phyloP scores from a whole-genome alignment of 257 asterid genomes.

The Solanum tarijense region DNA sequence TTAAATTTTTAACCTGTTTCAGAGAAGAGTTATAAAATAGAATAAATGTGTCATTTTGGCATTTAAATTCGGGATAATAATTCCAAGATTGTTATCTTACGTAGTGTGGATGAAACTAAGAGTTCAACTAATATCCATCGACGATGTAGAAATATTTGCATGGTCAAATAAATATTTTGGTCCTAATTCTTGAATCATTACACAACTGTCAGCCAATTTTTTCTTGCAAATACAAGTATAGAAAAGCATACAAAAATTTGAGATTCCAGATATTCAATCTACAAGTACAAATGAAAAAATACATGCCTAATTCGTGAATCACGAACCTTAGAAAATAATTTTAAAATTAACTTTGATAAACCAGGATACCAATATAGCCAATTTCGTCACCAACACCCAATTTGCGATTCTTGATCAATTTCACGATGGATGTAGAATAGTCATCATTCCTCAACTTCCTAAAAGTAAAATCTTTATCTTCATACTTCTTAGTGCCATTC shows the following conservation, averaged over 20 bases:
- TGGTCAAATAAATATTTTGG: not conserved
- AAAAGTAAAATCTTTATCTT: not conserved
- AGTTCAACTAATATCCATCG: too few species aligned
- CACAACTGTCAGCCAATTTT: not conserved
- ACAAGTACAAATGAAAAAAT: too few species aligned
- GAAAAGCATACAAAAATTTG: not conserved
- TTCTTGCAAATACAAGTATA: not conserved
- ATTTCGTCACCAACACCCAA: constrained; percentile 28
- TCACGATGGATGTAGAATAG: constrained; percentile 13
- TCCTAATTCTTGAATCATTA: not conserved
- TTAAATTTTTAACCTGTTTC: too few species aligned
- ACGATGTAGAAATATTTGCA: too few species aligned
- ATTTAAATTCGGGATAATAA: too few species aligned
- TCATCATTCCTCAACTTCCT: constrained; percentile 16
- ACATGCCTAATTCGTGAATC: not conserved
- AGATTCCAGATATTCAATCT: not conserved
- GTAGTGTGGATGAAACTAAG: too few species aligned
- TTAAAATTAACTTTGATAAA: not conserved
- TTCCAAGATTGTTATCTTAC: too few species aligned
- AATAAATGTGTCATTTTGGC: too few species aligned
- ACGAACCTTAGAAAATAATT: not conserved
- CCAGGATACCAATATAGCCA: constrained; percentile 32
- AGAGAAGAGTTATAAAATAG: too few species aligned
- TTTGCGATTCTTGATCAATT: constrained; percentile 8
- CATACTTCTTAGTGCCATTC: constrained; percentile 6